A percentile compares a stretch with the other conserved stretches of the same genome.
Evolutionary conservation across 345 rosid species (phyloP).

Genomic region (Ceriops decandra): DNA sequence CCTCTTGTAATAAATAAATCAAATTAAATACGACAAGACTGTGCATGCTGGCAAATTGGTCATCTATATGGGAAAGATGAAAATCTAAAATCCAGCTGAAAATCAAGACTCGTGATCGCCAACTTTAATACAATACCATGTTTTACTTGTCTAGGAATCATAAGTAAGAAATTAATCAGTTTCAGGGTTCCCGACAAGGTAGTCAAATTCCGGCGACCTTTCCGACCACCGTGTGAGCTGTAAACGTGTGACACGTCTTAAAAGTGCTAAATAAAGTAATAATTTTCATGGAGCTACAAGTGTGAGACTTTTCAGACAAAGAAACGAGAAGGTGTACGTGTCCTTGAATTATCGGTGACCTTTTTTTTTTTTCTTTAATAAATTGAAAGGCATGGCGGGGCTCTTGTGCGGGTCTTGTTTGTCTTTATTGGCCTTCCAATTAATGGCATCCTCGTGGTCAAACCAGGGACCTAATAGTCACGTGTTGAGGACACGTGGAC

Average conservation of each 20-base stretch:
- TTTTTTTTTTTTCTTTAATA: not conserved
- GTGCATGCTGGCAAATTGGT: not conserved
- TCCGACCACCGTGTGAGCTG: conserved; percentile 9
- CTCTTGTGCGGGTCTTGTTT: conserved; percentile 28
- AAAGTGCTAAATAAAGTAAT: conserved; percentile 25
- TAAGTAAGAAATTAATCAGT: conserved; percentile 1
- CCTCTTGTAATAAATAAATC: no score
- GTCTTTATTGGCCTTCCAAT: conserved; percentile 16
- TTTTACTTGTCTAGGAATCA: not conserved
- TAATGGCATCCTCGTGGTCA: conserved; percentile 15
- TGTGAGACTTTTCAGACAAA: conserved; percentile 25
- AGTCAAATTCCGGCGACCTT: conserved; percentile 26
- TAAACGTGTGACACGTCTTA: conserved; percentile 43
- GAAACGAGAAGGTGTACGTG: conserved; percentile 20
- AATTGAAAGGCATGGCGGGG: conserved; percentile 33
- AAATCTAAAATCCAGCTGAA: not conserved
- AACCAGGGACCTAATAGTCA: conserved; percentile 24
- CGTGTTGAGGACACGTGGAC: conserved; percentile 35
- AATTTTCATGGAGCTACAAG: conserved; percentile 35
- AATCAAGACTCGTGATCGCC: not conserved
- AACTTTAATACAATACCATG: no score
- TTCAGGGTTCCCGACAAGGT: conserved; percentile 26
- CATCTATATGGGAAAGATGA: conserved; percentile 7
- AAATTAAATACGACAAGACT: no score
- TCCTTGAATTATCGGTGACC: not conserved